These are phyloP conservation scores for Penicillium desertorum DNA, from an alignment of 495 filamentous ascomycete genomes.

Conservation along the genomic window DNA sequence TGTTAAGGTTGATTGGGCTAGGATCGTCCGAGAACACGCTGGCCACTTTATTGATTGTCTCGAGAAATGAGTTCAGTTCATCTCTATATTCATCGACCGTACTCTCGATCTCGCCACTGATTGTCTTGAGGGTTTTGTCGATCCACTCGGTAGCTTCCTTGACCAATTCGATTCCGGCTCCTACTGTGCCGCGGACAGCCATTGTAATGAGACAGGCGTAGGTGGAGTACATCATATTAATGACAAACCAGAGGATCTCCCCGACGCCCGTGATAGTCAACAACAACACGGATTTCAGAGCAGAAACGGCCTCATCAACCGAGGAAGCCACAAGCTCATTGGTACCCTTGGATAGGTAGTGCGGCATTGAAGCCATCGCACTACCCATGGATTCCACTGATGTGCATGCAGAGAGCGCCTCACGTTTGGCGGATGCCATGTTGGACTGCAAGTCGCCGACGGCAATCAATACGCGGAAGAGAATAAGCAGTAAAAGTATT, in stretches of 20 bases:
- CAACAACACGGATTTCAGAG: slow-evolving; percentile 69
- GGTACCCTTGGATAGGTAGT: slow-evolving; percentile 84
- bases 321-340: slow-evolving; percentile 79
- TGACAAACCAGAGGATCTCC: slow-evolving; percentile 82
- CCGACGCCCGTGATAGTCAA: slow-evolving; percentile 81
- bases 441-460: slow-evolving; percentile 66
- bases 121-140: slow-evolving; percentile 66
- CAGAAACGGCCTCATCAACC: slow-evolving; percentile 74
- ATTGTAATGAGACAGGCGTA: slow-evolving; percentile 85
- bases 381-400: slow-evolving; percentile 93
- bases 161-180: slow-evolving; percentile 64
- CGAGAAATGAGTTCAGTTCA: slow-evolving; percentile 58
- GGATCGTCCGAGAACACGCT: slow-evolving; percentile 36
- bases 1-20: slow-evolving; percentile 59
- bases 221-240: slow-evolving; percentile 84
- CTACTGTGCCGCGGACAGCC: slow-evolving; percentile 72
- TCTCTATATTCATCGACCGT: slow-evolving; percentile 57
- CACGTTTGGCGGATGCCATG: slow-evolving; percentile 68
- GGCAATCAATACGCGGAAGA: slow-evolving; percentile 76
- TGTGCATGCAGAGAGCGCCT: slow-evolving; percentile 86
- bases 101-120: slow-evolving; percentile 61
- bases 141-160: slow-evolving; percentile 69
- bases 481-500: slow-evolving; percentile 78
- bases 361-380: slow-evolving; percentile 94
- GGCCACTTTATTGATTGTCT: slow-evolving; percentile 40